Percentiles rank a stretch among this genome's conserved stretches.
phyloP scores from a whole-genome alignment of 768 basidiomycete species.

The Lactarius deliciosus region DNA sequence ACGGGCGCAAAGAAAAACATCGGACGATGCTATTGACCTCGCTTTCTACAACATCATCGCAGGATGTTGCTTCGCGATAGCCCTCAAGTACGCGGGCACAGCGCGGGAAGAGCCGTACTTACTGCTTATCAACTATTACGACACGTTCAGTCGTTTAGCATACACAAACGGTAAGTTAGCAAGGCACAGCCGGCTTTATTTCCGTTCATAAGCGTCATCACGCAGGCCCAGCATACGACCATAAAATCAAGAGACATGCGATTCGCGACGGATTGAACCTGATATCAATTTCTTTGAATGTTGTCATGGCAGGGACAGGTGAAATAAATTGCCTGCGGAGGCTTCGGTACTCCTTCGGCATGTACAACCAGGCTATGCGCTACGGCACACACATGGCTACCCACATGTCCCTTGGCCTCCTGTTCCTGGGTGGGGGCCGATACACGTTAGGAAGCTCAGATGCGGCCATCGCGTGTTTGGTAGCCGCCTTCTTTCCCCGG shows the following conservation, averaged over 20 bases:
- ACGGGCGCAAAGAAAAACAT: slow-evolving; percentile 45
- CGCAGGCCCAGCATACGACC: slow-evolving; percentile 76
- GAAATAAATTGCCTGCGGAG: slow-evolving; percentile 87
- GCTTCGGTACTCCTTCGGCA: slow-evolving; percentile 86
- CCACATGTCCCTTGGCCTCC: slow-evolving; percentile 84
- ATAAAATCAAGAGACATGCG: slow-evolving; percentile 83
- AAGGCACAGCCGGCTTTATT: slow-evolving; percentile 10
- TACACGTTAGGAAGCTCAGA: slow-evolving; percentile 91
- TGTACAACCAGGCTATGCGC: slow-evolving; percentile 67
- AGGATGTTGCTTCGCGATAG: slow-evolving; percentile 89
- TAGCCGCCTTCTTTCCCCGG: slow-evolving; percentile 89
- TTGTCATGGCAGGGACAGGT: slow-evolving; percentile 98
- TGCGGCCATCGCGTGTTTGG: slow-evolving; percentile 86
- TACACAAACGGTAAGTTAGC: slow-evolving; percentile 60
- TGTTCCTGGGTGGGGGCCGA: slow-evolving; percentile 92
- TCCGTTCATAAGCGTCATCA: slow-evolving; percentile 9
- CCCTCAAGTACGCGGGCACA: slow-evolving; percentile 91
- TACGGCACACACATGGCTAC: slow-evolving; percentile 91
- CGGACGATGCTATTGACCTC: slow-evolving; percentile 76
- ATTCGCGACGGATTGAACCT: slow-evolving; percentile 86
- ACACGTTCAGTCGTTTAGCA: slow-evolving; percentile 70
- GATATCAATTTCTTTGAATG: slow-evolving; percentile 80
- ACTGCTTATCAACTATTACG: slow-evolving; percentile 78
- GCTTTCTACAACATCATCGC: slow-evolving; percentile 92
- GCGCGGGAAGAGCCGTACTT: slow-evolving; percentile 87